A percentile compares a stretch with the other conserved stretches of the same genome.
phyloP scores from a whole-genome alignment of 2,329 filamentous ascomycete genomes.

The Fusarium sp. region DNA sequence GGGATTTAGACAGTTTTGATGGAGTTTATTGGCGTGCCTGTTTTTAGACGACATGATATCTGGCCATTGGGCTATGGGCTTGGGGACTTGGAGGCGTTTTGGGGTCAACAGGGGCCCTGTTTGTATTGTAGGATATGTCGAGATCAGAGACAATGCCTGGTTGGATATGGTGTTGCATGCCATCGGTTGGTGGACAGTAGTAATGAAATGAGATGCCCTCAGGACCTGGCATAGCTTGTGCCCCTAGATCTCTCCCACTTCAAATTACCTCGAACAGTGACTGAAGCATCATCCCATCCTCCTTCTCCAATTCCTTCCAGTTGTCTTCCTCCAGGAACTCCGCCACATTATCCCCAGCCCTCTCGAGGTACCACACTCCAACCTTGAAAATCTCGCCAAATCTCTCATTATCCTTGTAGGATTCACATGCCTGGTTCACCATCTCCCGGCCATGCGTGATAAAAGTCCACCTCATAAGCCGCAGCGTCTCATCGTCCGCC shows the following conservation, averaged over 20 bases:
- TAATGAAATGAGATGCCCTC: neutral
- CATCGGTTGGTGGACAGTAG: neutral
- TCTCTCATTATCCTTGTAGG: neutral
- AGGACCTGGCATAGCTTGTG: neutral
- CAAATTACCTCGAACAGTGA: neutral
- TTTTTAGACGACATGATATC: conserved; percentile 13
- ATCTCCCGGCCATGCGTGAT: conserved; percentile 30
- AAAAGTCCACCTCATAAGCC: conserved; percentile 28
- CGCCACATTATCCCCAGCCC: conserved; percentile 22
- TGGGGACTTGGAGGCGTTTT: neutral
- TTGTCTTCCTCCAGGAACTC: conserved; percentile 24
- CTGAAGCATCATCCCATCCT: neutral
- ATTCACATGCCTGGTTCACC: conserved; percentile 32
- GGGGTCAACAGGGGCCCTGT: neutral
- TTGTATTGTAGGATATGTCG: neutral
- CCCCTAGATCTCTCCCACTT: neutral
- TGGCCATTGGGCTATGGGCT: neutral
- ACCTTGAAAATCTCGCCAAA: conserved; percentile 18
- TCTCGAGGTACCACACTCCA: conserved; percentile 34
- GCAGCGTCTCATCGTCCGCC: conserved; percentile 4
- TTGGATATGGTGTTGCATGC: neutral
- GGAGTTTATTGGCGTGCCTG: conserved; percentile 25
- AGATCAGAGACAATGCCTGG: neutral
- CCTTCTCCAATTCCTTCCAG: conserved; percentile 18
- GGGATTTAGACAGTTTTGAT: conserved; percentile 5